These are phyloP conservation scores for Yarrowia divulgata DNA, from an alignment of 805 yeast species.

Conservation along the genomic window DNA sequence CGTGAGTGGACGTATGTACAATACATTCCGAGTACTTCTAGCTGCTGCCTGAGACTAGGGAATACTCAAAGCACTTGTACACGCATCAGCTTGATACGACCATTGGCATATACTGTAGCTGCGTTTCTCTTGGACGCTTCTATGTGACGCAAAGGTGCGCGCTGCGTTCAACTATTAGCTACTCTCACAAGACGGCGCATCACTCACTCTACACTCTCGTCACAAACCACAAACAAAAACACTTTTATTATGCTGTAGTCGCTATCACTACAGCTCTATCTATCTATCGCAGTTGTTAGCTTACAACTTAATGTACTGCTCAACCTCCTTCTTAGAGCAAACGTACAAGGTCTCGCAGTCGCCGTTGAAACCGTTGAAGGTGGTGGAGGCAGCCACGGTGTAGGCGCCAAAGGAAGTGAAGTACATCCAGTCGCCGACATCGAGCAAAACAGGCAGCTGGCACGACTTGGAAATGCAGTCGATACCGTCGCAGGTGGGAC, in stretches of 20 bases:
- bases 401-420: slow-evolving; percentile 89
- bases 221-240: background rate
- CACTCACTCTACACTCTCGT: too few relatives aligned
- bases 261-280: slow-evolving; percentile 26
- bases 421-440: slow-evolving; percentile 91
- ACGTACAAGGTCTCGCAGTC: slow-evolving; percentile 69
- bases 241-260: slow-evolving; percentile 20
- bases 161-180: too few relatives aligned
- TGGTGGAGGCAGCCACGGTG: slow-evolving; percentile 89
- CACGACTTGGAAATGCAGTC: slow-evolving; percentile 74
- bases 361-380: slow-evolving; percentile 84
- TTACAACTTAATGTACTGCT: slow-evolving; percentile 21
- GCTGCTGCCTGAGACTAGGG: too few relatives aligned
- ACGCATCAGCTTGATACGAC: too few relatives aligned
- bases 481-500: slow-evolving; percentile 97
- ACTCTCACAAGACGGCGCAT: too few relatives aligned
- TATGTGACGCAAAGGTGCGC: too few relatives aligned
- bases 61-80: too few relatives aligned
- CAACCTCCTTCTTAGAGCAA: slow-evolving; percentile 51
- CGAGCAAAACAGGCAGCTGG: slow-evolving; percentile 63
- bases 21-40: too few relatives aligned
- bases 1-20: too few relatives aligned
- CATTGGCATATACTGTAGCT: too few relatives aligned
- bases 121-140: too few relatives aligned
- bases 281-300: slow-evolving; percentile 8